Evolutionary conservation across 1,139 yeast species (phyloP).

Genomic region (Hansenula sp.): DNA sequence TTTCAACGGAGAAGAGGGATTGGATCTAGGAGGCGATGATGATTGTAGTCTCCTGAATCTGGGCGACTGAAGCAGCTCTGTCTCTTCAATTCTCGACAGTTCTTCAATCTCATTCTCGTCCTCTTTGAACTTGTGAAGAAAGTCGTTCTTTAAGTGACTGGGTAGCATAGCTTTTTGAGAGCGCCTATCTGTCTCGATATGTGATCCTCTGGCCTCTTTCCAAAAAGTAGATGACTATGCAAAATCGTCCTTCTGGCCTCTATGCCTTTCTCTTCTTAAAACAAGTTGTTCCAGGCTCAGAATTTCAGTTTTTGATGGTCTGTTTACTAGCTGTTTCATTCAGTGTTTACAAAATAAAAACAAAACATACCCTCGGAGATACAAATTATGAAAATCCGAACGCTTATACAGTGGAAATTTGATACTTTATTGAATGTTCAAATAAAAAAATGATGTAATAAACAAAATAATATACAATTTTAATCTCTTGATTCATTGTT

Average conservation of each 20-base stretch:
- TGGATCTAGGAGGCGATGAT: constrained; percentile 19
- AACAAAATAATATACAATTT: not conserved
- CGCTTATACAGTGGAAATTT: too few species aligned
- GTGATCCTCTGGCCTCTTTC: not conserved
- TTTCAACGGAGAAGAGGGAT: constrained; percentile 17
- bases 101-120: constrained; percentile 18
- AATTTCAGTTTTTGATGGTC: too few species aligned
- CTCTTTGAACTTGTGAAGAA: constrained; percentile 20
- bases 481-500: not conserved
- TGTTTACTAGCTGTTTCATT: not conserved
- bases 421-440: too few species aligned
- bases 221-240: too few species aligned
- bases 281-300: too few species aligned
- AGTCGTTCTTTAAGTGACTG: constrained; percentile 10
- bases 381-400: too few species aligned
- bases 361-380: constrained; percentile 3
- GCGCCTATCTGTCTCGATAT: not conserved
- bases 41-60: constrained; percentile 20
- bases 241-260: too few species aligned
- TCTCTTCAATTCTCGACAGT: constrained; percentile 19
- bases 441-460: not conserved
- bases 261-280: not conserved
- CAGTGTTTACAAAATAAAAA: constrained; percentile 2
- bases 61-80: constrained; percentile 22
- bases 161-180: constrained; percentile 6